Conservation (phyloP, 768 basidiomycete genomes). For the Phanerochaete carnosa region DNA sequence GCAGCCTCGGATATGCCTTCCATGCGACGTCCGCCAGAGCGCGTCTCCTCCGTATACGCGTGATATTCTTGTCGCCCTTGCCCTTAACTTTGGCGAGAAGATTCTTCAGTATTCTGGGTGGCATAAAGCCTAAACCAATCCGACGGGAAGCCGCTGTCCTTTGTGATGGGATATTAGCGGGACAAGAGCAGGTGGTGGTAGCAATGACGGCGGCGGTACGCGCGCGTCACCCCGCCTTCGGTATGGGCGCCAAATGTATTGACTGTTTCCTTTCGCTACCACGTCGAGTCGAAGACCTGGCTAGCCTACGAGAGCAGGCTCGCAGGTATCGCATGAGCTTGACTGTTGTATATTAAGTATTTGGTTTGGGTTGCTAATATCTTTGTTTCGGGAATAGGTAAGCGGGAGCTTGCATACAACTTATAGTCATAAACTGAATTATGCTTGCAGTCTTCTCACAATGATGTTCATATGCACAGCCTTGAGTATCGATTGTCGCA, state of each 20-base stretch:
- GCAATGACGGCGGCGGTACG: background rate
- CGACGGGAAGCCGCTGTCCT: background rate
- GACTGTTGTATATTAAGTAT: no score
- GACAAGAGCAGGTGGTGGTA: background rate
- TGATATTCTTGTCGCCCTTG: conserved; percentile 8
- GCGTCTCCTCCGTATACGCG: conserved; percentile 6
- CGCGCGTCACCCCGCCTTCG: background rate
- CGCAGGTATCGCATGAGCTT: no score
- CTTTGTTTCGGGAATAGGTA: no score
- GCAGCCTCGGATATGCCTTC: conserved; percentile 5
- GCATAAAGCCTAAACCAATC: background rate
- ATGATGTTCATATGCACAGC: no score
- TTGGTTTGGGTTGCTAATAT: no score
- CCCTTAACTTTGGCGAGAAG: conserved; percentile 1
- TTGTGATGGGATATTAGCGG: background rate
- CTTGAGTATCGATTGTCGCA: no score
- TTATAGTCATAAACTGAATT: no score
- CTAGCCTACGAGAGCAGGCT: no score
- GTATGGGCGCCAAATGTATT: background rate
- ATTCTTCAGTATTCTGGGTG: background rate
- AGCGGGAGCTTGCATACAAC: no score
- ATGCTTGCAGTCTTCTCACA: no score
- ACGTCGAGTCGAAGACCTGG: no score
- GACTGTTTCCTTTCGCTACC: background rate
- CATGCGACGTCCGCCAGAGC: conserved; percentile 7